Base-by-base conservation (phyloP, 768 basidiomycete genomes). In the Lepiota brunneoincarnata region DNA sequence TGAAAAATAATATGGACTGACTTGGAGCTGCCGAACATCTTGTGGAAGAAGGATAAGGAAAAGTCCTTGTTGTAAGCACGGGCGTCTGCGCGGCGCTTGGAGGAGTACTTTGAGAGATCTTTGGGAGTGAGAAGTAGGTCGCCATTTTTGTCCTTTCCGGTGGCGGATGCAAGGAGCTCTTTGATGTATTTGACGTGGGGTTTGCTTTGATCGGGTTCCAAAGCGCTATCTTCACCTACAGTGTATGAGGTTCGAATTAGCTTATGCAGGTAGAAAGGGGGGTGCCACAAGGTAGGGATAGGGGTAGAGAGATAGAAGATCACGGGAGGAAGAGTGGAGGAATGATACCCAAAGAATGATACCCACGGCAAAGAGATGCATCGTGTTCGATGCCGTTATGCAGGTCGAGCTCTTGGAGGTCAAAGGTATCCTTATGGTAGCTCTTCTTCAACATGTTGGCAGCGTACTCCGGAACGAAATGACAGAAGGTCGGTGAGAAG, bases 301-400 rank as follows among this genome's bases (percentile, higher is more conserved):
- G 7, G 31, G 31, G 31, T n/a, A n/a, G n/a, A n/a, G 31, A 31
- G 7, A 31, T 31, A 31, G 7, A 23, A 15, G 15, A 20, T 14
- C 3, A 31, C 15, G 17, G 18, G 26, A 23, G 42, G 38, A 54
- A 39, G 26, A 34, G 31, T 14, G 26, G 45, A 31, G 9, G 12
- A 17, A 47, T 31, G 45, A 10, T 10, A 12, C 10, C 24, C 17
- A 9, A n/a, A 26, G 23, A 28, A 11, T 5, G 34, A 21, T 75
- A 75, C 81, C 42, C 65, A 86, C 86, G 75, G 14, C 76, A 73
- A 18, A 88, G 69, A 0, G 84, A 86, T 0, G 72, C 84, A 61
- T 88, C 85, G 59, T 88, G 85, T 58, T 88, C 87, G 51, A 89
- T 89, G 5, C 84, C 83, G 56, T 89, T 90, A 66, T 91, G 90